phyloP scores from a whole-genome alignment of 441 rosid genomes.

The Euphorbia celastroides region DNA sequence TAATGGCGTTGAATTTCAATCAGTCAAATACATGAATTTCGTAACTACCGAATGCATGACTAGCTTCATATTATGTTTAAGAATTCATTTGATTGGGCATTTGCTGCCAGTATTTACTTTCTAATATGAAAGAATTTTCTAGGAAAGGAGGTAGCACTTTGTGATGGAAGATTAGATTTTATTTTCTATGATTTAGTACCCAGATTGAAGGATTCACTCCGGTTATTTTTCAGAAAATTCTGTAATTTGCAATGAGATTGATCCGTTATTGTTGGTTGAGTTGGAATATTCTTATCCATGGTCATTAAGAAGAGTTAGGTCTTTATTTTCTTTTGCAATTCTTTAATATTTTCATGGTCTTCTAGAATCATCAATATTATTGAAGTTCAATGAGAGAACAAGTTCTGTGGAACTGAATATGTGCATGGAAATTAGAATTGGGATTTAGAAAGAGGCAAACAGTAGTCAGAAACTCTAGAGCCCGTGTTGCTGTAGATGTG shows the following conservation, averaged over 20 bases:
- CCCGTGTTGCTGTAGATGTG: background rate
- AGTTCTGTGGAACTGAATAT: background rate
- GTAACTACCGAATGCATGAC: background rate
- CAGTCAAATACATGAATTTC: background rate
- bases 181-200: too few species aligned
- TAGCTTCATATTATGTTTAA: background rate
- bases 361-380: background rate
- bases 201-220: too few species aligned
- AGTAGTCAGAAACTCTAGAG: background rate
- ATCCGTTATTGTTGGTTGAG: background rate
- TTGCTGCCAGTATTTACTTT: background rate
- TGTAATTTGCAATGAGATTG: background rate
- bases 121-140: background rate
- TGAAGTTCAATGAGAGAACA: background rate
- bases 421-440: background rate
- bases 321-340: background rate
- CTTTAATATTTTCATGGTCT: background rate
- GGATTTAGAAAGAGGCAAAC: background rate
- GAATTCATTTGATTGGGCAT: background rate
- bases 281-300: background rate
- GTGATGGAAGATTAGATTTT: background rate
- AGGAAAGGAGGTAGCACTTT: background rate
- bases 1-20: background rate
- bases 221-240: background rate
- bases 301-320: background rate